Evolutionary conservation across 495 filamentous ascomycete genomes (phyloP), one percentile per base, ranked within the genome.

Genomic region (Xylaria castorea): DNA sequence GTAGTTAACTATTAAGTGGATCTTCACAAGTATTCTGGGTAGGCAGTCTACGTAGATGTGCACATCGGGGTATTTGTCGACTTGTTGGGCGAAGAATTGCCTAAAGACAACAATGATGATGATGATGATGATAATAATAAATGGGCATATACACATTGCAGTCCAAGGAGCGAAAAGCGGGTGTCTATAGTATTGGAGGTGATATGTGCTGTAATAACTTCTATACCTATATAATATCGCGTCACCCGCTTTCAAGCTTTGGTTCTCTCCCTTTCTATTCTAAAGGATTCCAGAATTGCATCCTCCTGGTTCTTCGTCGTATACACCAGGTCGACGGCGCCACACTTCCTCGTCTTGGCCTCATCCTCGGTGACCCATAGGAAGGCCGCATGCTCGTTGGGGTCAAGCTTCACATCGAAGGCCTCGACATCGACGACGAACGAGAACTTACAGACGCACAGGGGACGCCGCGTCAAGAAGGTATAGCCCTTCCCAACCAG

Each of bases 341-440:
- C 76, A 20, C 72, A 75, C 58, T 67, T 76, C 40, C 72, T 73
- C 51, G 40, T 53, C 62, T 30, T 65, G 27, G 83, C 83, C 72
- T 87, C 83, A 61, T 83, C 80, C 75, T 85, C 81, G 4, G 78
- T 83, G 11, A 81, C 82, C 83, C 84, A 86, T 12, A 85, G 38
- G 71, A 77, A 85, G 16, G 75, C 73, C 69, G 77, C 78, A 73
- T 86, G 84, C 72, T 87, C 84, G 36, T 83, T 80, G 25, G 81
- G 80, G 67, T 86, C 83, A 5, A 84, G 63, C 67, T 68, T 73
- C 27, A 84, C 81, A 20, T 81, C 75, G 4, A 78, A 78, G 53
- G 73, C 53, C 71, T 83, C 81, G 30, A 84, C 80, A 53, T 83
- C 80, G 16, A 77, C 76, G 76, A 82, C 70, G 36, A 84, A 84